These are phyloP conservation scores for Pyropia haitanensis DNA, from an alignment of 23 red algal genomes.

Conservation along the genomic window DNA sequence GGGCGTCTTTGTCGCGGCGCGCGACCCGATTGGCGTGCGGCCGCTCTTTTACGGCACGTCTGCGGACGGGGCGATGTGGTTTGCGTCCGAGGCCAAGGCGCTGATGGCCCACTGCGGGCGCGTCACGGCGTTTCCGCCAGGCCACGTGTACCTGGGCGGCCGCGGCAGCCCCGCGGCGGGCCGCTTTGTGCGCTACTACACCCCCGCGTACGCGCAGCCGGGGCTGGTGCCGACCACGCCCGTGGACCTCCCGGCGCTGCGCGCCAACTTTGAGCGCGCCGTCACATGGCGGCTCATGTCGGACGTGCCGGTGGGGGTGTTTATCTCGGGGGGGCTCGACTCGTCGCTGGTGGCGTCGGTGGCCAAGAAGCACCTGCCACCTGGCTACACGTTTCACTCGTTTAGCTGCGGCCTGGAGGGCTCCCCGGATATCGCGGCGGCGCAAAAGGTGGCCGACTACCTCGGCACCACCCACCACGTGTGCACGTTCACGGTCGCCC, in stretches of 20 bases:
- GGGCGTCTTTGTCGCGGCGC: slow-evolving; percentile 69
- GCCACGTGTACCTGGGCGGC: slow-evolving; percentile 30
- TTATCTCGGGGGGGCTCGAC: slow-evolving; percentile 79
- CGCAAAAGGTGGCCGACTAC: slow-evolving; percentile 86
- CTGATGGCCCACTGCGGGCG: slow-evolving; percentile 30
- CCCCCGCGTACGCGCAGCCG: slow-evolving; percentile 50
- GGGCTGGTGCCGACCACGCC: slow-evolving; percentile 59
- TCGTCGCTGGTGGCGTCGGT: slow-evolving; percentile 81
- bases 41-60: slow-evolving; percentile 70
- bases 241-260: slow-evolving; percentile 64
- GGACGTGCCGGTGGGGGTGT: slow-evolving; percentile 65
- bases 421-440: slow-evolving; percentile 77
- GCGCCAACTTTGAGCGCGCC: slow-evolving; percentile 53
- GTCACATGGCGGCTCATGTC: slow-evolving; percentile 57
- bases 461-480: slow-evolving; percentile 91
- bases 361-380: slow-evolving; percentile 53
- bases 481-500: slow-evolving; percentile 80
- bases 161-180: slow-evolving; percentile 17
- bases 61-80: slow-evolving; percentile 61
- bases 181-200: slow-evolving; percentile 43
- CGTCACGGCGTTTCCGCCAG: slow-evolving; percentile 37
- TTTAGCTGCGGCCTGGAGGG: slow-evolving; percentile 80
- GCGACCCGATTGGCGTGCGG: slow-evolving; percentile 85
- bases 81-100: slow-evolving; percentile 82
- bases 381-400: slow-evolving; percentile 63